A percentile compares a stretch with the other conserved stretches of the same genome.
phyloP scores from a whole-genome alignment of 345 rosid species.

The Salix suchowensis region DNA sequence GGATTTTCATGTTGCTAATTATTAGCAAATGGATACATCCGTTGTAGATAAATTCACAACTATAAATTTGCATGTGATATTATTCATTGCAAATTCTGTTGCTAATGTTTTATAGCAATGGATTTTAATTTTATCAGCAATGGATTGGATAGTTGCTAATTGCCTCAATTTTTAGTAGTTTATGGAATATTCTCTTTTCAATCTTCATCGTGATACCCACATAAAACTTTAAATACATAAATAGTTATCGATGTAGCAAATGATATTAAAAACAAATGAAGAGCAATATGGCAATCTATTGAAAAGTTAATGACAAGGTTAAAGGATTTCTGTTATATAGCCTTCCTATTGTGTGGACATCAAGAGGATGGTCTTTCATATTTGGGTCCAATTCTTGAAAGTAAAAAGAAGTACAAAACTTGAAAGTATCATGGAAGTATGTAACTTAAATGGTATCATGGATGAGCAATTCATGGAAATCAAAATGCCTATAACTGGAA shows the following conservation, averaged over 20 bases:
- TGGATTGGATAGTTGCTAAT: no score
- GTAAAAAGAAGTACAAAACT: not conserved
- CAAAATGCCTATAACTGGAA: not conserved
- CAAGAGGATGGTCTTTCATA: not conserved
- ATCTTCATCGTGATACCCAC: conserved; percentile 7
- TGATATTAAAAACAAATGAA: not conserved
- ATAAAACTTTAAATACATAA: conserved; percentile 33
- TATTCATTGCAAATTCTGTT: no score
- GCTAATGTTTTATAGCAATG: no score
- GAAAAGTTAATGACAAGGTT: not conserved
- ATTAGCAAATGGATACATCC: no score
- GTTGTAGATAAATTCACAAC: no score
- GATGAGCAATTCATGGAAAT: not conserved
- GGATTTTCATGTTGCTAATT: no score
- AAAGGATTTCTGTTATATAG: conserved; percentile 15
- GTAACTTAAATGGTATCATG: no score
- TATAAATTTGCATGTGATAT: no score
- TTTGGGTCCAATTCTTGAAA: not conserved
- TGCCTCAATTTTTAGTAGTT: no score
- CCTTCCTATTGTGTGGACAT: not conserved
- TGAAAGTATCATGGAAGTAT: not conserved
- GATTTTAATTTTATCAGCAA: no score
- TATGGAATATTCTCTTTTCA: conserved; percentile 20
- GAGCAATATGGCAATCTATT: conserved; percentile 13
- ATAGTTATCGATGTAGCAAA: not conserved